Evolutionary conservation across 371 early-diverging fungal genomes (phyloP).

Genomic region (Apophysomyces elegans): DNA sequence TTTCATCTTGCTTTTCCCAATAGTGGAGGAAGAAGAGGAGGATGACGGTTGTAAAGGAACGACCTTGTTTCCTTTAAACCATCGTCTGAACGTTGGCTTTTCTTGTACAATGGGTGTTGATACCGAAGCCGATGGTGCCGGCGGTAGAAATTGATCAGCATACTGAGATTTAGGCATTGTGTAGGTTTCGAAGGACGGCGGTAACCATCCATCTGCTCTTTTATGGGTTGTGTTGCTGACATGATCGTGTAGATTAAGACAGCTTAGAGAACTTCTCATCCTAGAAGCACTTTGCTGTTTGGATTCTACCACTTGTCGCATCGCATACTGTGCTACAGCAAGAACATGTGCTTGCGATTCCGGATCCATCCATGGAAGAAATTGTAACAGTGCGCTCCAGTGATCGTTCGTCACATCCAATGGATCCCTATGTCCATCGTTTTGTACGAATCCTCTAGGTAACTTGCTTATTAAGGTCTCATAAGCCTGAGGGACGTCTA

Average conservation of each 20-base stretch:
- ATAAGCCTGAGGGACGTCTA: conserved; percentile 34
- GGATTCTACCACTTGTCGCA: conserved; percentile 8
- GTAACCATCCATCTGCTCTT: conserved; percentile 32
- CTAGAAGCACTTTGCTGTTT: background rate
- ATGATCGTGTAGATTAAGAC: conserved; percentile 14
- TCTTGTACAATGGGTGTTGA: background rate
- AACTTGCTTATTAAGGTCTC: conserved; percentile 2
- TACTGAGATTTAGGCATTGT: background rate
- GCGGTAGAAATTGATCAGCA: background rate
- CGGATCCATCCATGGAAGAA: conserved; percentile 13
- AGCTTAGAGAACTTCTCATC: conserved; percentile 19
- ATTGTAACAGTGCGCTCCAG: conserved; percentile 11
- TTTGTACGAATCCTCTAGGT: background rate
- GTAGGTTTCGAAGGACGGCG: conserved; percentile 2
- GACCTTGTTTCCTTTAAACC: conserved; percentile 26
- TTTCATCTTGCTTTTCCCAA: background rate
- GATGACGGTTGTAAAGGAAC: background rate
- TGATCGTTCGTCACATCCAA: conserved; percentile 10
- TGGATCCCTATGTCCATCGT: background rate
- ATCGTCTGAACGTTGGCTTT: conserved; percentile 16
- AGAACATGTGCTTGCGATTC: conserved; percentile 11
- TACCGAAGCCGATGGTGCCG: conserved; percentile 6
- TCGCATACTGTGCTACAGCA: conserved; percentile 8
- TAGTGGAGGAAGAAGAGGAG: background rate
- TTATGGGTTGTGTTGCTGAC: conserved; percentile 11